phyloP scores from a whole-genome alignment of 129 eudicot genomes.

The Dittrichia graveolens region DNA sequence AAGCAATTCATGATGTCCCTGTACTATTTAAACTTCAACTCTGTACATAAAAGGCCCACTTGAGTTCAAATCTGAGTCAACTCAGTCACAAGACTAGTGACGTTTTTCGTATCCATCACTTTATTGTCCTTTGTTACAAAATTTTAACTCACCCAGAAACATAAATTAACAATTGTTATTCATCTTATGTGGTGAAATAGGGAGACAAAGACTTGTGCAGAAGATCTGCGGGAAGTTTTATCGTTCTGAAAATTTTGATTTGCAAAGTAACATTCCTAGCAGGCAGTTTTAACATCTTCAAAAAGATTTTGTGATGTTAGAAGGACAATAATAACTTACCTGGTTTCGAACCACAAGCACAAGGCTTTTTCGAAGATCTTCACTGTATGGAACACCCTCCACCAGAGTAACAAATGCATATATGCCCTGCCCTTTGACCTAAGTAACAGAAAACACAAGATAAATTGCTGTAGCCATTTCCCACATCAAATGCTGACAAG shows the following conservation, averaged over 20 bases:
- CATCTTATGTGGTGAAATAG: no score
- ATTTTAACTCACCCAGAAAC: no score
- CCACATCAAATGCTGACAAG: not conserved
- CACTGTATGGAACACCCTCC: constrained; percentile 93
- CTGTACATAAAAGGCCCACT: no score
- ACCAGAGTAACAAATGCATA: constrained; percentile 93
- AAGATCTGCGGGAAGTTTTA: no score
- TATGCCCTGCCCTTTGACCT: constrained; percentile 99
- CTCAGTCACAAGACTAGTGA: no score
- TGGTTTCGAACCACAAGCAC: constrained; percentile 70
- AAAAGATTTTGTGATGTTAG: not conserved
- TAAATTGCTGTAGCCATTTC: not conserved
- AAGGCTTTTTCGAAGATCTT: constrained; percentile 89
- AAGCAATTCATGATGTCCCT: constrained; percentile 12
- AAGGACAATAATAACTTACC: constrained; percentile 41
- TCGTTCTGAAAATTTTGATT: not conserved
- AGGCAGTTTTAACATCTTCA: not conserved
- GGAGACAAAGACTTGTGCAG: no score
- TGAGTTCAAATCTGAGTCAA: no score
- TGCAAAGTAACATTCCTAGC: constrained; percentile 1
- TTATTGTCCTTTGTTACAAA: no score
- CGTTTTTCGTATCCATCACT: no score
- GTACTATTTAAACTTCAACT: no score
- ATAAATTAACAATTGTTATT: no score
- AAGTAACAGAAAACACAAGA: constrained; percentile 23